Evolutionary conservation across 2,329 filamentous ascomycete genomes (phyloP).

Genomic region (Arthrobotrys megalospora): DNA sequence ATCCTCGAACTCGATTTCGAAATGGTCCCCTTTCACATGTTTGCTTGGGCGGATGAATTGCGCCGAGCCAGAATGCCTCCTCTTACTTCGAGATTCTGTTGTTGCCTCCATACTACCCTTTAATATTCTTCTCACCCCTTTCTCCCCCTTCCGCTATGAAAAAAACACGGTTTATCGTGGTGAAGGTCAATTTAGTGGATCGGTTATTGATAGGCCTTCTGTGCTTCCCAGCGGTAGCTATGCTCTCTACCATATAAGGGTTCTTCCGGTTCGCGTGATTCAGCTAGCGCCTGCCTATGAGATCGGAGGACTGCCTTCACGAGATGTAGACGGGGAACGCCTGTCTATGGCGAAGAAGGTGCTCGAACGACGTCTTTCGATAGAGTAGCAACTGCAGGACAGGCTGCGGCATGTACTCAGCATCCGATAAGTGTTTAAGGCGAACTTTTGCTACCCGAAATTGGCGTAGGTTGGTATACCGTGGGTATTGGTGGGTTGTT

Average conservation of each 20-base stretch:
- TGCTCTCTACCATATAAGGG: neutral
- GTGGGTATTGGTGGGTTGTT: neutral
- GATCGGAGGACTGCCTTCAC: neutral
- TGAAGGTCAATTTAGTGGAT: neutral
- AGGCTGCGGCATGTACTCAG: neutral
- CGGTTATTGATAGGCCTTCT: neutral
- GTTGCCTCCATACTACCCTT: slow-evolving; percentile 61
- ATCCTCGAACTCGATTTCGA: slow-evolving; percentile 55
- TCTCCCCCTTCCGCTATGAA: slow-evolving; percentile 3
- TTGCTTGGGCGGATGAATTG: slow-evolving; percentile 63
- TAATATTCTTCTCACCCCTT: slow-evolving; percentile 21
- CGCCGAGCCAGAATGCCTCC: slow-evolving; percentile 63
- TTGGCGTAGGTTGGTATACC: neutral
- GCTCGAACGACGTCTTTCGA: slow-evolving; percentile 4
- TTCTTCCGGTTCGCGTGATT: neutral
- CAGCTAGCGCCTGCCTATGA: neutral
- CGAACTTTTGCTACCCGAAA: neutral
- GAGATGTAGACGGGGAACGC: neutral
- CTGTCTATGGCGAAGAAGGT: neutral
- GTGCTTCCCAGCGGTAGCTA: neutral
- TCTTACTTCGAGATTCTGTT: slow-evolving; percentile 62
- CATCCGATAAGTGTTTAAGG: neutral
- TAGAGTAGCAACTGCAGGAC: neutral
- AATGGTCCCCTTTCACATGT: slow-evolving; percentile 63
- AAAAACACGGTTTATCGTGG: slow-evolving; percentile 6